Evolutionary conservation across 805 yeast genomes (phyloP).

Genomic region (Wickerhamiella azyma): DNA sequence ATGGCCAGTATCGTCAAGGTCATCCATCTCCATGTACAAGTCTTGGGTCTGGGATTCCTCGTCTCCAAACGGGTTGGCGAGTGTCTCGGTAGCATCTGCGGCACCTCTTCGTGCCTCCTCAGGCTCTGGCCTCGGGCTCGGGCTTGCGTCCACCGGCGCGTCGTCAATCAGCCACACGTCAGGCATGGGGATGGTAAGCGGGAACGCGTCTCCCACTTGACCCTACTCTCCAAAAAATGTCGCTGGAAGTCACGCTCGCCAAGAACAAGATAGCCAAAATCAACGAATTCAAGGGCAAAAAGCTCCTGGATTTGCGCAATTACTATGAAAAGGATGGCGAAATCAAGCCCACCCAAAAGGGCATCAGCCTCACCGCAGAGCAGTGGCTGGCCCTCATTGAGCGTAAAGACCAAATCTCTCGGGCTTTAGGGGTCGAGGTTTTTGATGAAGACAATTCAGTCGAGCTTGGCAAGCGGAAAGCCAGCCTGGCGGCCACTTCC

Average conservation of each 20-base stretch:
- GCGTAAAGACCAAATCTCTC: slow-evolving; percentile 8
- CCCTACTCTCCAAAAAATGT: neutral
- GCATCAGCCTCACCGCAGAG: slow-evolving; percentile 15
- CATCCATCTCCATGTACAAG: slow-evolving; percentile 16
- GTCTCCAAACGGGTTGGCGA: slow-evolving; percentile 6
- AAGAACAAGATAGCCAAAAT: slow-evolving; percentile 60
- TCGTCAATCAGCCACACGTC: slow-evolving; percentile 18
- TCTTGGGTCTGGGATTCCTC: slow-evolving; percentile 8
- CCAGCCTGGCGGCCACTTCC: neutral
- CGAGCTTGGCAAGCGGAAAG: neutral
- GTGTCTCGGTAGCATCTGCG: too few species aligned
- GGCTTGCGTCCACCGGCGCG: neutral
- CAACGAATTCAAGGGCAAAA: slow-evolving; percentile 50
- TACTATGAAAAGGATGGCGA: slow-evolving; percentile 51
- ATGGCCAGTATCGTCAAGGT: slow-evolving; percentile 13
- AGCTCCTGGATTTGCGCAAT: slow-evolving; percentile 73
- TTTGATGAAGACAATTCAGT: neutral
- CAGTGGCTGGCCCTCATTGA: slow-evolving; percentile 12
- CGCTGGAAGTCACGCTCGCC: slow-evolving; percentile 30
- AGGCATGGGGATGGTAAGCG: slow-evolving; percentile 9
- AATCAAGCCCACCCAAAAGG: slow-evolving; percentile 70
- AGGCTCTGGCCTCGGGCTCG: neutral
- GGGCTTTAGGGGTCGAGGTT: slow-evolving; percentile 5
- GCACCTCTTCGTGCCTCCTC: neutral
- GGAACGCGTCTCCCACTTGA: neutral